Conservation (phyloP, 2,329 filamentous ascomycete species). For the Drechslerella dactyloides region DNA sequence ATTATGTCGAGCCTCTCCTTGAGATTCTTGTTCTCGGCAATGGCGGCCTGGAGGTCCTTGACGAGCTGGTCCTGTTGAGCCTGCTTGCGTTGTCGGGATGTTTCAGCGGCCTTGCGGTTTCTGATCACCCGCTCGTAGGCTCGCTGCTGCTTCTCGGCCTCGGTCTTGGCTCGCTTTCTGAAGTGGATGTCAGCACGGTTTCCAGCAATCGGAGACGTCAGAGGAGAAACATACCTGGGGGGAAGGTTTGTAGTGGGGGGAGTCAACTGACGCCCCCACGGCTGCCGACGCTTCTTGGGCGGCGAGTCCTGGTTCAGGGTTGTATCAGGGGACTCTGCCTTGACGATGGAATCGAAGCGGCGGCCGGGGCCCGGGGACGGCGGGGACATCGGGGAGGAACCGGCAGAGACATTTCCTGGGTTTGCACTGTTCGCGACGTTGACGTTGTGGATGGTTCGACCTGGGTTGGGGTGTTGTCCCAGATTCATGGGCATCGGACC, state of each 20-base stretch:
- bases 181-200: slow-evolving; percentile 52
- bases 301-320: slow-evolving; percentile 26
- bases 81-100: slow-evolving; percentile 85
- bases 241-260: slow-evolving; percentile 95
- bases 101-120: slow-evolving; percentile 93
- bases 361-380: too few relatives aligned
- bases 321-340: slow-evolving; percentile 30
- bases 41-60: slow-evolving; percentile 31
- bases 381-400: slow-evolving; percentile 7
- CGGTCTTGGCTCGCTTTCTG: slow-evolving; percentile 95
- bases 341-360: too few relatives aligned
- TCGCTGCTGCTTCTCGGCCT: slow-evolving; percentile 96
- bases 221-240: slow-evolving; percentile 67
- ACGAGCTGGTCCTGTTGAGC: slow-evolving; percentile 44
- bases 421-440: slow-evolving; percentile 10
- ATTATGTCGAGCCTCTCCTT: slow-evolving; percentile 31
- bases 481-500: too few relatives aligned
- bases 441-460: slow-evolving; percentile 4
- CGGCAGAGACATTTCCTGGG: too few relatives aligned
- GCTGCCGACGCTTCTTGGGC: slow-evolving; percentile 88
- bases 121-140: slow-evolving; percentile 94
- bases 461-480: too few relatives aligned
- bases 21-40: slow-evolving; percentile 33
- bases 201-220: background rate
- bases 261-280: slow-evolving; percentile 94